Conservation (phyloP, 2,329 filamentous ascomycete genomes). For the Fusarium dimerum region DNA sequence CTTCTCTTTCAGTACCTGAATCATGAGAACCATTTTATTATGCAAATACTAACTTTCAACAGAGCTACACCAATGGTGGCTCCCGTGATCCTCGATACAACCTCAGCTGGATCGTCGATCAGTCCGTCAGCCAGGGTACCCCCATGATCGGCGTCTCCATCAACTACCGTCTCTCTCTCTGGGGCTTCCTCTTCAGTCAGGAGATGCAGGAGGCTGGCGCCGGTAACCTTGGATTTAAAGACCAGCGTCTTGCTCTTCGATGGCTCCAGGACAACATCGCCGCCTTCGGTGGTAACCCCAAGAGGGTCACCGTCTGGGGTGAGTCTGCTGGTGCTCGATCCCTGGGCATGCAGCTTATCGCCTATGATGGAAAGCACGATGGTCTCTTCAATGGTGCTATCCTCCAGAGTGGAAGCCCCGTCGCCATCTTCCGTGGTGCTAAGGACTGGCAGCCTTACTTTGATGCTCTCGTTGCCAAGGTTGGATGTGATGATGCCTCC, state of each 20-base stretch:
- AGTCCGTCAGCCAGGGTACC: slow-evolving; percentile 46
- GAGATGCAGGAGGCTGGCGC: slow-evolving; percentile 44
- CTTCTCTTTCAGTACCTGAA: background rate
- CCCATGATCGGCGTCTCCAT: slow-evolving; percentile 52
- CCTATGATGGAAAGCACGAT: slow-evolving; percentile 55
- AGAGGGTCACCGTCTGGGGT: slow-evolving; percentile 53
- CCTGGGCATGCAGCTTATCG: slow-evolving; percentile 51
- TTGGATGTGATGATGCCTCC: slow-evolving; percentile 22
- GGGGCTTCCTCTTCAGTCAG: slow-evolving; percentile 52
- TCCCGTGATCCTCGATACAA: slow-evolving; percentile 52
- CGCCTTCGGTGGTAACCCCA: slow-evolving; percentile 48
- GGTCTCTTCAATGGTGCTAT: slow-evolving; percentile 55
- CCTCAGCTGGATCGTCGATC: slow-evolving; percentile 57
- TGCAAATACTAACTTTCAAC: background rate
- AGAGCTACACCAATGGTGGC: slow-evolving; percentile 29
- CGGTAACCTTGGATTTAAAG: slow-evolving; percentile 52
- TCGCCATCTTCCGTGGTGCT: slow-evolving; percentile 27
- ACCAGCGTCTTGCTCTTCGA: slow-evolving; percentile 49
- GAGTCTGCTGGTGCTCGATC: slow-evolving; percentile 55
- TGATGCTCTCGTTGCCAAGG: slow-evolving; percentile 26
- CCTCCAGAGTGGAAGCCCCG: slow-evolving; percentile 46
- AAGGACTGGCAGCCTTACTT: slow-evolving; percentile 33
- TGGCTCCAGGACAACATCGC: slow-evolving; percentile 55
- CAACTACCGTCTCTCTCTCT: slow-evolving; percentile 52
- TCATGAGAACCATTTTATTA: background rate